These are phyloP conservation scores for Rhododendron henanense DNA, from an alignment of 148 eudicot species.

Conservation along the genomic window DNA sequence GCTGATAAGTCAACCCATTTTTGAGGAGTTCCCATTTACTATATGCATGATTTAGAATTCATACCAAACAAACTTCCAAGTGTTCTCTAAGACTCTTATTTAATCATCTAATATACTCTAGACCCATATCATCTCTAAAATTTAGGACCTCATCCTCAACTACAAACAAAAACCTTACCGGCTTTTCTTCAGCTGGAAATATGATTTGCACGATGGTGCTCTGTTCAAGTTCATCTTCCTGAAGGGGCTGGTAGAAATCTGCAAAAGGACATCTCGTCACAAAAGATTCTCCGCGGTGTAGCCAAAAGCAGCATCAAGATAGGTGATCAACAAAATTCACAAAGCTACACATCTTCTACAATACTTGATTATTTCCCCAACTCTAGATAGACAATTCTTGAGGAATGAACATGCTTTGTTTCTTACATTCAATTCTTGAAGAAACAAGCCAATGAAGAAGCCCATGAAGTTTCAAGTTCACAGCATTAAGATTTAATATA, in stretches of 20 bases:
- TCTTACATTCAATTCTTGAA: not conserved
- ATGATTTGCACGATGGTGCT: slow-evolving; percentile 68
- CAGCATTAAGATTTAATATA: not conserved
- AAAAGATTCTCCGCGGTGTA: not conserved
- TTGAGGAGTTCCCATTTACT: not conserved
- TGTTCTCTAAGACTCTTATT: not conserved
- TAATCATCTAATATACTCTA: not conserved
- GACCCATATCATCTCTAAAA: not conserved
- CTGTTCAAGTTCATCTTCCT: slow-evolving; percentile 87
- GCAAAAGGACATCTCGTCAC: slow-evolving; percentile 17
- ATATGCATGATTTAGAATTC: not conserved
- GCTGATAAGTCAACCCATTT: slow-evolving; percentile 4
- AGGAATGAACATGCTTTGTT: not conserved
- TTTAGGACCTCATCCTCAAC: not conserved
- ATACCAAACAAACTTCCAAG: not conserved
- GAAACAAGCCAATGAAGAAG: not conserved
- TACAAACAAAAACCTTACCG: slow-evolving; percentile 40
- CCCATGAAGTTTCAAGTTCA: slow-evolving; percentile 3
- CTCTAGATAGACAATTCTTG: not conserved
- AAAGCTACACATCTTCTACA: not conserved
- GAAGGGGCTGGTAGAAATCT: slow-evolving; percentile 86
- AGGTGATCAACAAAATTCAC: not conserved
- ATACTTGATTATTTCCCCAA: not conserved
- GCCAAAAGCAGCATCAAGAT: not conserved
- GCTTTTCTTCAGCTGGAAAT: slow-evolving; percentile 70